A percentile compares a stretch with the other conserved stretches of the same genome.
Conservation (phyloP, 352 stramenopile genomes). For the Globisporangium megalacanthum region DNA sequence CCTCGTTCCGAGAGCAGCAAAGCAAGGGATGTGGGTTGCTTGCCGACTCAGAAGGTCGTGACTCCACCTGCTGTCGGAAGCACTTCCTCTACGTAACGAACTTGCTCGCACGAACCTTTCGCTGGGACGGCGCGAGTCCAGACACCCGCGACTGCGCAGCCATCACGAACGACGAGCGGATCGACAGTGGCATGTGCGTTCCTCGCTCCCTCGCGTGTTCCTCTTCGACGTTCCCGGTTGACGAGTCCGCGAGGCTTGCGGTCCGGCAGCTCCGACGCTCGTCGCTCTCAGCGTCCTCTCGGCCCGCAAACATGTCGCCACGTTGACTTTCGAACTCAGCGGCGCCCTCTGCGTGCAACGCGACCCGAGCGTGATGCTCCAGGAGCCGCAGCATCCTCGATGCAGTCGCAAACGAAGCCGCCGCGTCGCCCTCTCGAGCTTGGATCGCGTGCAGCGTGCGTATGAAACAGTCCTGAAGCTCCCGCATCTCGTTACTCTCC, state of each 20-base stretch:
- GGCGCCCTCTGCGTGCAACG: background rate
- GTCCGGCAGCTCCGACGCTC: slow-evolving; percentile 11
- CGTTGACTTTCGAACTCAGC: background rate
- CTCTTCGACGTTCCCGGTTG: background rate
- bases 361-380: background rate
- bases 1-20: too few relatives aligned
- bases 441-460: background rate
- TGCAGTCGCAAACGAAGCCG: background rate
- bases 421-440: background rate
- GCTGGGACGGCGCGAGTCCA: slow-evolving; percentile 9
- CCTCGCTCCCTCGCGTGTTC: background rate
- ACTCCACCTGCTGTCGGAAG: too few relatives aligned
- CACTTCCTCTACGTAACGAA: background rate
- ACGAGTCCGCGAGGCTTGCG: slow-evolving; percentile 4
- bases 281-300: background rate
- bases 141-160: background rate
- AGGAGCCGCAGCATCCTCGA: slow-evolving; percentile 4
- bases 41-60: too few relatives aligned
- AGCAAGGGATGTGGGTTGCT: too few relatives aligned
- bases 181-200: too few relatives aligned
- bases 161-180: too few relatives aligned
- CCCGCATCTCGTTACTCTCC: background rate
- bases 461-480: slow-evolving; percentile 4
- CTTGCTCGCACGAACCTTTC: slow-evolving; percentile 5
- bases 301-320: background rate